A percentile compares a stretch with the other conserved stretches of the same genome.
These are phyloP conservation scores for Jamesozyma piceae DNA, from an alignment of 805 yeast genomes.

Conservation along the genomic window DNA sequence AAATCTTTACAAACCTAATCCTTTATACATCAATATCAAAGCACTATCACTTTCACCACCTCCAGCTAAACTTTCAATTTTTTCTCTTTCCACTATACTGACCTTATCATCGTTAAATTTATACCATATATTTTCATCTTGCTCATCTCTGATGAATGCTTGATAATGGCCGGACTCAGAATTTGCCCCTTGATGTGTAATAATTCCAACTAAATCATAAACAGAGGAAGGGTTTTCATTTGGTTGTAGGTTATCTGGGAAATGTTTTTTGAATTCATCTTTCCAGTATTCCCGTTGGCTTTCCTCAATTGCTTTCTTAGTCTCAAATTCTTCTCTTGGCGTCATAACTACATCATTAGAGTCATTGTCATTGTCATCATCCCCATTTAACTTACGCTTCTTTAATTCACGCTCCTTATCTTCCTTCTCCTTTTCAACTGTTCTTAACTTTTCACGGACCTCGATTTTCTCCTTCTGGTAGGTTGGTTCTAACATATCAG, in stretches of 20 bases:
- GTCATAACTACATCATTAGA: constrained; percentile 24
- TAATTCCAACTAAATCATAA: constrained; percentile 71
- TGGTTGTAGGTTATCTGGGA: constrained; percentile 38
- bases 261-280: constrained; percentile 35
- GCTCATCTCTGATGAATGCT: constrained; percentile 68
- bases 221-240: constrained; percentile 84
- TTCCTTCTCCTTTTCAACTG: constrained; percentile 61
- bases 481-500: constrained; percentile 77
- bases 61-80: constrained; percentile 79
- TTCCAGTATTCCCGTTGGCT: constrained; percentile 42
- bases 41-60: constrained; percentile 99
- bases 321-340: constrained; percentile 48
- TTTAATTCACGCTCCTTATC: constrained; percentile 66
- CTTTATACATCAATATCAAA: constrained; percentile 75
- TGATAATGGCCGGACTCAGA: constrained; percentile 98
- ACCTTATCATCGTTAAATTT: constrained; percentile 91
- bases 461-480: constrained; percentile 57
- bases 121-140: constrained; percentile 81
- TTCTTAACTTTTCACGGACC: constrained; percentile 67
- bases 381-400: constrained; percentile 37
- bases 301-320: constrained; percentile 40
- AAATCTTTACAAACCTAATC: constrained; percentile 46
- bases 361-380: constrained; percentile 5
- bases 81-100: constrained; percentile 63
- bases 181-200: constrained; percentile 90